phyloP scores from a whole-genome alignment of 805 yeast species.

The Saturnispora silvae region DNA sequence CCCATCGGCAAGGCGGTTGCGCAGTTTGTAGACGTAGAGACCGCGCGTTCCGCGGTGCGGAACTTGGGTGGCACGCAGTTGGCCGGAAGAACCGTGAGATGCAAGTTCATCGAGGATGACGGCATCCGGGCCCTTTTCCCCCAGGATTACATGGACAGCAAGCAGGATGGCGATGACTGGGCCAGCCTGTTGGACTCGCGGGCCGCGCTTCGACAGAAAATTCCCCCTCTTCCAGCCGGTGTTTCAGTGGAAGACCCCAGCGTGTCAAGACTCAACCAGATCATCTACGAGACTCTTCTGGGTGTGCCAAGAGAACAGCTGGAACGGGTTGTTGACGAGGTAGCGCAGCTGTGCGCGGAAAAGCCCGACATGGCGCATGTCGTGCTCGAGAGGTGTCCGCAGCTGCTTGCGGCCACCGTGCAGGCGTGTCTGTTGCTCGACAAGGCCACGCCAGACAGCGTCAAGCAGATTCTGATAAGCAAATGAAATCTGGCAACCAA shows the following conservation, averaged over 20 bases:
- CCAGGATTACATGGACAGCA: conserved; percentile 1
- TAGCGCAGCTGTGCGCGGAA: conserved; percentile 45
- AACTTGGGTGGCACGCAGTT: conserved; percentile 71
- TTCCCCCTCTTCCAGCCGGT: conserved; percentile 50
- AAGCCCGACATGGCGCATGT: conserved; percentile 50
- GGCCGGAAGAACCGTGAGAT: conserved; percentile 57
- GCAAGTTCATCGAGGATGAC: conserved; percentile 51
- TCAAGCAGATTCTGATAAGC: conserved; percentile 13
- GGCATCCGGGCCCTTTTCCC: conserved; percentile 3
- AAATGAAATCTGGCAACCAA: not conserved
- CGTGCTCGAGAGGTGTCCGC: conserved; percentile 64
- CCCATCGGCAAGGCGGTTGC: conserved; percentile 82
- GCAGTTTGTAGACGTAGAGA: conserved; percentile 70
- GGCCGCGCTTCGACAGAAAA: conserved; percentile 15
- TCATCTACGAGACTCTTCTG: conserved; percentile 36
- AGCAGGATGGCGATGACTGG: not conserved
- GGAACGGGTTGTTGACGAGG: conserved; percentile 40
- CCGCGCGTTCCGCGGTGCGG: conserved; percentile 85
- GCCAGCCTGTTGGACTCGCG: conserved; percentile 10
- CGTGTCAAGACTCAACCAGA: conserved; percentile 28
- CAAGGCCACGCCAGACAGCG: conserved; percentile 18
- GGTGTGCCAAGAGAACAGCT: conserved; percentile 39
- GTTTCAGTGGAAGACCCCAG: conserved; percentile 28
- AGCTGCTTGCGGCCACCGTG: conserved; percentile 70
- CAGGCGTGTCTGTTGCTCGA: conserved; percentile 47